Conservation (phyloP, 352 stramenopile genomes). For the Aphanomyces euteiches region DNA sequence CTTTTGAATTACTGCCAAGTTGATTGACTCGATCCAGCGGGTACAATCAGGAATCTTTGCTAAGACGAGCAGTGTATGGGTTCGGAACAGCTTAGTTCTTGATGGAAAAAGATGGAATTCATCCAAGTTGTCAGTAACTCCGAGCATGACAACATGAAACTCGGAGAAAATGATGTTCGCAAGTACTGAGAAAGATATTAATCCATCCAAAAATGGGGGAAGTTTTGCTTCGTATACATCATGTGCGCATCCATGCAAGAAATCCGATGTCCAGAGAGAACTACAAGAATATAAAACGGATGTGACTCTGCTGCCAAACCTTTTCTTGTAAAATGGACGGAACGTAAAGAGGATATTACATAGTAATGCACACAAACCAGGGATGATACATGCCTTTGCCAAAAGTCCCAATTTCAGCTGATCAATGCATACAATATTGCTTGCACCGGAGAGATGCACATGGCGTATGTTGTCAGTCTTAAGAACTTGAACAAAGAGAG, state of each 20-base stretch:
- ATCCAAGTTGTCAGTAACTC: slow-evolving; percentile 46
- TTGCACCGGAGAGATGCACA: slow-evolving; percentile 65
- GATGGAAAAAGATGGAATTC: slow-evolving; percentile 16
- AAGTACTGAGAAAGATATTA: slow-evolving; percentile 48
- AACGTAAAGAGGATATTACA: slow-evolving; percentile 70
- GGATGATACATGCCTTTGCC: slow-evolving; percentile 69
- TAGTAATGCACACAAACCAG: slow-evolving; percentile 66
- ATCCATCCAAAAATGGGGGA: slow-evolving; percentile 48
- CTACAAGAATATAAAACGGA: slow-evolving; percentile 3
- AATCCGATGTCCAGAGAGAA: slow-evolving; percentile 60
- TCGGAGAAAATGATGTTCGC: slow-evolving; percentile 64
- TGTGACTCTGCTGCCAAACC: slow-evolving; percentile 32
- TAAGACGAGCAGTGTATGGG: slow-evolving; percentile 16
- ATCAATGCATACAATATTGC: slow-evolving; percentile 69
- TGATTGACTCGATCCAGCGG: background rate
- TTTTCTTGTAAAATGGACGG: slow-evolving; percentile 40
- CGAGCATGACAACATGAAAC: slow-evolving; percentile 52
- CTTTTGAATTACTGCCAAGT: slow-evolving; percentile 14
- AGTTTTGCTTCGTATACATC: slow-evolving; percentile 56
- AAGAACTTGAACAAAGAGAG: slow-evolving; percentile 73
- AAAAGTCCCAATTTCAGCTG: slow-evolving; percentile 69
- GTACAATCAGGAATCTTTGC: slow-evolving; percentile 2
- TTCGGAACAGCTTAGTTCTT: background rate
- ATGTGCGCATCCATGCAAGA: slow-evolving; percentile 52
- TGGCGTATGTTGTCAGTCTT: slow-evolving; percentile 69